These are phyloP conservation scores for Arthrobotrys sinensis DNA, from an alignment of 2,329 filamentous ascomycete species.

Conservation along the genomic window DNA sequence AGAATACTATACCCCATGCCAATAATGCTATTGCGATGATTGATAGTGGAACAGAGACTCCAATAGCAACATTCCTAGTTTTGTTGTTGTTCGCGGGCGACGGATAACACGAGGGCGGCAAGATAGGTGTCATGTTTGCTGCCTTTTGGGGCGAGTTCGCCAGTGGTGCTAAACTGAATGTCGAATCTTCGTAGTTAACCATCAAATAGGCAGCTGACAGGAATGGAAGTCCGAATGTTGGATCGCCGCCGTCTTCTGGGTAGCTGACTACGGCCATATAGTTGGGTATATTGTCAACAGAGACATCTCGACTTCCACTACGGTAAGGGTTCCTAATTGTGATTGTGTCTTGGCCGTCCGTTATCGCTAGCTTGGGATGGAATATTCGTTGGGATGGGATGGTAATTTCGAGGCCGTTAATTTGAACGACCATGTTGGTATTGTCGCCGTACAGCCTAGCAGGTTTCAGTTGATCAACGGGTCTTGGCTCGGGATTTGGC, in stretches of 20 bases:
- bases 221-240: conserved; percentile 16
- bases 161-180: background rate
- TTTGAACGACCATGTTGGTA: background rate
- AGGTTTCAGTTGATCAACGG: too few species aligned
- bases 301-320: background rate
- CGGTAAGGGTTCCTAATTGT: background rate
- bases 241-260: background rate
- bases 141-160: background rate
- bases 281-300: background rate
- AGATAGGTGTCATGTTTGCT: background rate
- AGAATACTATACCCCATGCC: background rate
- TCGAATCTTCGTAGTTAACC: conserved; percentile 23
- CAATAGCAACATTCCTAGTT: background rate
- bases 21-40: background rate
- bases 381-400: background rate
- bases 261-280: background rate
- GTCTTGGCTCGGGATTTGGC: too few species aligned
- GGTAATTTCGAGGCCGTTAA: conserved; percentile 1
- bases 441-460: background rate
- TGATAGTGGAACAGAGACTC: background rate
- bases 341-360: background rate
- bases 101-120: background rate
- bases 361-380: background rate
- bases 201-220: conserved; percentile 10
- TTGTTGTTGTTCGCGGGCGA: background rate